Evolutionary conservation across 345 rosid species (phyloP).

Genomic region (Viola odorata): DNA sequence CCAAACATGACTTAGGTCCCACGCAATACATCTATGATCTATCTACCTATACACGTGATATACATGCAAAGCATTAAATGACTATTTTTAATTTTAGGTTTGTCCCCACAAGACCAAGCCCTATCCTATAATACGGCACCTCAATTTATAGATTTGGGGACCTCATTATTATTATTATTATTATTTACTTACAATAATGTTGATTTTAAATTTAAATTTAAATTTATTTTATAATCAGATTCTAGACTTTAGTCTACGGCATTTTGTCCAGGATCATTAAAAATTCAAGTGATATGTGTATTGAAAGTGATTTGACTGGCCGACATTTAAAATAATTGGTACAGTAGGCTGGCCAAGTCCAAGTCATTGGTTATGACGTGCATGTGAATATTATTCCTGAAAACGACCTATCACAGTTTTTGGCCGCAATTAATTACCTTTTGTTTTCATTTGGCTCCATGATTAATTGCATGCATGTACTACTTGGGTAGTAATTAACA

Average conservation of each 20-base stretch:
- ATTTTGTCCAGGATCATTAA: no score
- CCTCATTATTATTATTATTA: neutral
- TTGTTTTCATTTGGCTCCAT: slow-evolving; percentile 4
- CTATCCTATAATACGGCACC: neutral
- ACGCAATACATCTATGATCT: slow-evolving; percentile 6
- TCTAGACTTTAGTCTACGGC: neutral
- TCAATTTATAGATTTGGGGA: neutral
- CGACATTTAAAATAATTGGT: neutral
- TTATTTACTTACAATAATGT: no score
- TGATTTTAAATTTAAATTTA: no score
- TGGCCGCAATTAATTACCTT: slow-evolving; percentile 2
- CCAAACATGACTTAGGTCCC: slow-evolving; percentile 9
- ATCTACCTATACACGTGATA: neutral
- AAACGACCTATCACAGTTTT: slow-evolving; percentile 1
- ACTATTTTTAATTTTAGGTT: neutral
- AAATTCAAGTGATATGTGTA: no score
- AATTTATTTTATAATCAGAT: no score
- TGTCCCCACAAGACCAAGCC: neutral
- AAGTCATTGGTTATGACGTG: neutral
- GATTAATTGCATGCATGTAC: no score
- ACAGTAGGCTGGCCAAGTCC: neutral
- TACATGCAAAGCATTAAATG: neutral
- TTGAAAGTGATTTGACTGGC: slow-evolving; percentile 5
- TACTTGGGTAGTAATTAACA: no score
- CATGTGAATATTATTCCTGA: neutral